Evolutionary conservation across 495 filamentous ascomycete species (phyloP), one percentile per base, ranked within the genome.

Genomic region (Penicillium turbatum): DNA sequence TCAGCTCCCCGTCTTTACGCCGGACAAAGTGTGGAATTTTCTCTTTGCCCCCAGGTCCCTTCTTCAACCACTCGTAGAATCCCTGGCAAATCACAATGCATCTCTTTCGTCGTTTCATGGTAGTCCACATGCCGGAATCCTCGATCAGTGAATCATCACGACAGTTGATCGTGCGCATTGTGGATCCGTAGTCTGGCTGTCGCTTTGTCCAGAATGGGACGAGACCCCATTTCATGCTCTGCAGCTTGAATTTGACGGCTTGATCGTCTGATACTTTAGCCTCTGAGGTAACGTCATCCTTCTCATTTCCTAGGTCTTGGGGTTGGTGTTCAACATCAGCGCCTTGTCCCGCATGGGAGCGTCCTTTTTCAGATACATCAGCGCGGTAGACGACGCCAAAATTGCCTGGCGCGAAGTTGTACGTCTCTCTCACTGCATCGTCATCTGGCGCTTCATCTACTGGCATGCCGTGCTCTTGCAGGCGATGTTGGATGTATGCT

Each of bases 61-160:
- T 89, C 68, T 93, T 90, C 47, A 93, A 69, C 93, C 93, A 98
- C 68, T 98, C 93, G 67, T 92, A 98, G 70, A 97, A 98, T 2
- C 93, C 93, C 69, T 96, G 85, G 12, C 86, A 89, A 3, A 92
- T 58, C 2, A 98, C 83, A 37, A 97, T 74, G 64, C 93, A 98
- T 21, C 93, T 79, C 66, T 96, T 95, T 60, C 75, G 81, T 43
- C 83, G 79, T 67, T 96, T 97, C 87, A 97, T 96, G 12, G 77
- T 80, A 24, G 80, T 86, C 93, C 93, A 98, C 84, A 96, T 89
- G 11, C 91, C 90, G 2, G 82, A 79, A 19, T 86, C 79, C 7
- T 86, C 80, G 1, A 79, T 72, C 5, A 98, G 72, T 3, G 90
- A 93, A 69, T 97, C 93, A 63, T 92, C 91, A 19, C 93, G 86